phyloP scores from a whole-genome alignment of 1,284 basidiomycete genomes.

The Fomitopsis pinicola region DNA sequence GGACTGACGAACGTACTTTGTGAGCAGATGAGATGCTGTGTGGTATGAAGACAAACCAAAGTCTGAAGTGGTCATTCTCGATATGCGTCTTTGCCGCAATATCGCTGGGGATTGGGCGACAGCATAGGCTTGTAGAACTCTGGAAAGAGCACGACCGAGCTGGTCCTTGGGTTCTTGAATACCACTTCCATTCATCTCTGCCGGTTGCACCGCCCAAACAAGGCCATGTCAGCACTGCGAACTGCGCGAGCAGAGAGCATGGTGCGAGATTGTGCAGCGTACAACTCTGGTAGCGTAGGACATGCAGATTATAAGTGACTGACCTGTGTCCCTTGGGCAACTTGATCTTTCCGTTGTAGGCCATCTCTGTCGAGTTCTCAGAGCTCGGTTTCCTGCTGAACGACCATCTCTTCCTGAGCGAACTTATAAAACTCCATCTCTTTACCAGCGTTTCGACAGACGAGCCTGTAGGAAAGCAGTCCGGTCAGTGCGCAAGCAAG shows the following conservation, averaged over 20 bases:
- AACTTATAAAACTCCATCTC: background rate
- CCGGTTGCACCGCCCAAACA: background rate
- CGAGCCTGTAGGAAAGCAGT: background rate
- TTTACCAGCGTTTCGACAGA: conserved; percentile 1
- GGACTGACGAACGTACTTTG: background rate
- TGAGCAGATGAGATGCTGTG: background rate
- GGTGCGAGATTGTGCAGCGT: background rate
- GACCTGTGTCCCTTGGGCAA: background rate
- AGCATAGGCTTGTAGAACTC: background rate
- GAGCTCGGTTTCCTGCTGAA: background rate
- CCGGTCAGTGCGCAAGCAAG: background rate
- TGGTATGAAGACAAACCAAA: background rate
- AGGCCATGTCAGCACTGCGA: background rate
- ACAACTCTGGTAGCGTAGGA: background rate
- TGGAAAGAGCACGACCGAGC: background rate
- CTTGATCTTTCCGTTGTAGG: background rate
- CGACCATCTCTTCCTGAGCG: background rate
- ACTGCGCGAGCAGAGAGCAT: background rate
- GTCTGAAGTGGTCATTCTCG: background rate
- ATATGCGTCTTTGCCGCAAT: background rate
- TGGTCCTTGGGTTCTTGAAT: background rate
- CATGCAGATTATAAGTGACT: background rate
- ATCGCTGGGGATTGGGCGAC: background rate
- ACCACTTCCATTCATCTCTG: conserved; percentile 2
- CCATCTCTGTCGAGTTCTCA: background rate